phyloP scores from a whole-genome alignment of 2,329 filamentous ascomycete species.

The Monosporascus sp. region DNA sequence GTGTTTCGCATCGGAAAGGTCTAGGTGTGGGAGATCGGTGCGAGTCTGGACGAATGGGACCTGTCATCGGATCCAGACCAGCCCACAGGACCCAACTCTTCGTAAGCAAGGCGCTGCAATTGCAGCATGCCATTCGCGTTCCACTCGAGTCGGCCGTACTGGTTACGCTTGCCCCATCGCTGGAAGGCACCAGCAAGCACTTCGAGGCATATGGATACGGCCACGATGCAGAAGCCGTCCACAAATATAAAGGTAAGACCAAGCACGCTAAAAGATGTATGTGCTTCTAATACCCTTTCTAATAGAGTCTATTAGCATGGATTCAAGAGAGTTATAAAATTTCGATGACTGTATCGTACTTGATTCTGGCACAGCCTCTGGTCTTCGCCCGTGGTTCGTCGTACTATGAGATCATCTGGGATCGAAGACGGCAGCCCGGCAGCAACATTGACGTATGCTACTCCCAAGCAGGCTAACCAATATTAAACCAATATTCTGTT shows the following conservation, averaged over 20 bases:
- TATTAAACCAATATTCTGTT: not conserved
- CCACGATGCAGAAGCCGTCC: not conserved
- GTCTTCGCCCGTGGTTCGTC: not conserved
- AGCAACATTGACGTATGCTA: not conserved
- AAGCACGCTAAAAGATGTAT: slow-evolving; percentile 5
- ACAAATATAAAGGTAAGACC: slow-evolving; percentile 1
- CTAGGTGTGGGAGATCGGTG: not conserved
- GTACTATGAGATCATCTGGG: not conserved
- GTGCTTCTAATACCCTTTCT: slow-evolving; percentile 3
- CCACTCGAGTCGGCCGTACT: slow-evolving; percentile 4
- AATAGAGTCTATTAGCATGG: not conserved
- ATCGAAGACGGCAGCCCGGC: not conserved
- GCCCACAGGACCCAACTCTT: not conserved
- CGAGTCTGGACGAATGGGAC: not conserved
- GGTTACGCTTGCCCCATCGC: not conserved
- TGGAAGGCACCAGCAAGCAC: not conserved
- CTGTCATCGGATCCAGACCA: not conserved
- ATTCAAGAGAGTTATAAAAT: not conserved
- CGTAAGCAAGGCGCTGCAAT: slow-evolving; percentile 3
- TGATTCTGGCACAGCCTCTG: not conserved
- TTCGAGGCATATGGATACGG: slow-evolving; percentile 1
- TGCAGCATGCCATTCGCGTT: slow-evolving; percentile 1
- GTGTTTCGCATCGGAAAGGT: not conserved
- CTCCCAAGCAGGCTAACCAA: not conserved
- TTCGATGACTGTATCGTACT: not conserved